Conservation (phyloP, 2,329 filamentous ascomycete species). For the Simplicillium sp. region DNA sequence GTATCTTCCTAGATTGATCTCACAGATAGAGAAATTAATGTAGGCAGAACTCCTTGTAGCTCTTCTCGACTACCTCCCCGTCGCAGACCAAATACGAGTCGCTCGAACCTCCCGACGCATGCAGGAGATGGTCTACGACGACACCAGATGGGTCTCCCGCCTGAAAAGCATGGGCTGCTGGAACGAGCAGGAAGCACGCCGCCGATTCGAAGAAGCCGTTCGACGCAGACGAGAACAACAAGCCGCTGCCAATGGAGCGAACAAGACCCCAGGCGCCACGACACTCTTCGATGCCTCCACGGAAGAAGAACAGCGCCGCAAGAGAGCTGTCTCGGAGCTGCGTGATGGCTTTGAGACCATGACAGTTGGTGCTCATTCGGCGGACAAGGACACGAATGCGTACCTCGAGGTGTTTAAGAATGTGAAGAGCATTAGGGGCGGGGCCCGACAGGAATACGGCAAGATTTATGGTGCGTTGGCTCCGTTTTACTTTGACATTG, state of each 20-base stretch:
- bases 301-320: slow-evolving; percentile 50
- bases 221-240: slow-evolving; percentile 48
- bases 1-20: slow-evolving; percentile 11
- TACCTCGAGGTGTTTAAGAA: slow-evolving; percentile 61
- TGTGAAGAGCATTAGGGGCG: slow-evolving; percentile 70
- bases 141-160: slow-evolving; percentile 85
- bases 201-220: slow-evolving; percentile 66
- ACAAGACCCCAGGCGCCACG: slow-evolving; percentile 19
- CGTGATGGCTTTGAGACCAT: slow-evolving; percentile 75
- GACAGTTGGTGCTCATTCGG: slow-evolving; percentile 36
- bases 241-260: slow-evolving; percentile 12
- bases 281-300: slow-evolving; percentile 67
- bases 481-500: slow-evolving; percentile 82
- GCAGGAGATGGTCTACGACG: slow-evolving; percentile 98
- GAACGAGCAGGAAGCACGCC: slow-evolving; percentile 80
- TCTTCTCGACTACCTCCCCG: slow-evolving; percentile 81
- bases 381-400: slow-evolving; percentile 48
- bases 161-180: slow-evolving; percentile 83
- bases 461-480: slow-evolving; percentile 82
- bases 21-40: slow-evolving; percentile 7
- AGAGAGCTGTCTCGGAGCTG: slow-evolving; percentile 21
- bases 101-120: slow-evolving; percentile 77
- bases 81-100: slow-evolving; percentile 76
- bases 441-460: slow-evolving; percentile 81
- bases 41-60: slow-evolving; percentile 69